Evolutionary conservation across 2,329 filamentous ascomycete genomes (phyloP).

Genomic region (Cadophora sp.): DNA sequence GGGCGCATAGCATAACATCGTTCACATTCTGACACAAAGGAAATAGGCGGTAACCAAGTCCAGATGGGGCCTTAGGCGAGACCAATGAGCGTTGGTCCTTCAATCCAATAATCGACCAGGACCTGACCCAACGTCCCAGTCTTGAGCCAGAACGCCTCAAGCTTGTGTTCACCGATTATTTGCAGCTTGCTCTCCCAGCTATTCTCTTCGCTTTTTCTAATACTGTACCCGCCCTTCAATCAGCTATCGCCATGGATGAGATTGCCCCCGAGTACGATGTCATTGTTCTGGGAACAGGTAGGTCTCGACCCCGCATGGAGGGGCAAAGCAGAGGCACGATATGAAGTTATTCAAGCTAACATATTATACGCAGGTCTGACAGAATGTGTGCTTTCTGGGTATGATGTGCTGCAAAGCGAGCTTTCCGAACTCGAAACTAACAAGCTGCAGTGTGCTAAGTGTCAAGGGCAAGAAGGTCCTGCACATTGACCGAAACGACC

Average conservation of each 20-base stretch:
- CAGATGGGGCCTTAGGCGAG: conserved; percentile 35
- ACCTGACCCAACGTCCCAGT: conserved; percentile 21
- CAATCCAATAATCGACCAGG: conserved; percentile 18
- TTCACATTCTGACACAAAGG: conserved; percentile 36
- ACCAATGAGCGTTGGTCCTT: conserved; percentile 36
- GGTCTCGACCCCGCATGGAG: conserved; percentile 51
- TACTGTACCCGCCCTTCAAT: conserved; percentile 25
- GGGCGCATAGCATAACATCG: conserved; percentile 27
- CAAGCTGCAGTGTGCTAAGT: conserved; percentile 76
- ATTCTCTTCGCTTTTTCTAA: conserved; percentile 20
- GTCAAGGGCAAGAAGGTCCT: conserved; percentile 99
- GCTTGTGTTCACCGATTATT: conserved; percentile 36
- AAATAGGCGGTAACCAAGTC: conserved; percentile 33
- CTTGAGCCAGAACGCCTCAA: conserved; percentile 27
- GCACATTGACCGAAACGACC: conserved; percentile 97
- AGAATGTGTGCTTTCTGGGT: conserved; percentile 99
- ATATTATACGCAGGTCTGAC: conserved; percentile 74
- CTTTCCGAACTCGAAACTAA: conserved; percentile 31
- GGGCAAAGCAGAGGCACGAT: conserved; percentile 37
- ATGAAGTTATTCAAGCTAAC: conserved; percentile 25
- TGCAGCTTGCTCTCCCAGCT: conserved; percentile 22
- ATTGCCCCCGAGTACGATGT: conserved; percentile 99
- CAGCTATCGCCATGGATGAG: conserved; percentile 79
- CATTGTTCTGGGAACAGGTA: conserved; percentile 97
- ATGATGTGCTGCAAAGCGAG: conserved; percentile 45